A percentile compares a stretch with the other conserved stretches of the same genome.
These are phyloP conservation scores for Physcia stellaris DNA, from an alignment of 495 filamentous ascomycete genomes.

Conservation along the genomic window DNA sequence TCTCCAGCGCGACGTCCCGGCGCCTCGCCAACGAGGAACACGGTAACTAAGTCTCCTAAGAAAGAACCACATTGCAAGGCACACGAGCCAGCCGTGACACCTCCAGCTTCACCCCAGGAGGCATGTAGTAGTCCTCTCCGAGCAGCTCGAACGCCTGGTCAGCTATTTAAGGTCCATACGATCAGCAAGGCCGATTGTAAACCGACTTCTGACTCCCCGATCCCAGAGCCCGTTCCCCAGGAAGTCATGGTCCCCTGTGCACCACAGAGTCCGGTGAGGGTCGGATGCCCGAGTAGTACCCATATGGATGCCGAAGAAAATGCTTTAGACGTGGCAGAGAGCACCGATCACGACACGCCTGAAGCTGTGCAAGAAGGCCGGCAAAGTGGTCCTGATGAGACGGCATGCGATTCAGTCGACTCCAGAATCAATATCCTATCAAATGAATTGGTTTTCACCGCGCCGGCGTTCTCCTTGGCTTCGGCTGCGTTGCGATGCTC, in stretches of 20 bases:
- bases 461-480: constrained; percentile 4
- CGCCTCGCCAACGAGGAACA: neutral
- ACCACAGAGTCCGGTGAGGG: too few species aligned
- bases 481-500: constrained; percentile 9
- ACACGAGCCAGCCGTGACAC: neutral
- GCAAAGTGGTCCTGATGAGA: constrained; percentile 1
- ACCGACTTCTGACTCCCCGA: too few species aligned
- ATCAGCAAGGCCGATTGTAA: too few species aligned
- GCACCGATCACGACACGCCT: too few species aligned
- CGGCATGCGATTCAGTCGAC: constrained; percentile 5
- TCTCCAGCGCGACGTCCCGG: constrained; percentile 13
- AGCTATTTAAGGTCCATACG: constrained; percentile 6
- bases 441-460: neutral
- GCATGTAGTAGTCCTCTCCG: constrained; percentile 1
- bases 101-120: neutral
- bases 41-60: neutral
- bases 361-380: neutral
- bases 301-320: too few species aligned
- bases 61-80: constrained; percentile 4
- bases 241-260: too few species aligned
- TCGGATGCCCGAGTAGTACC: too few species aligned
- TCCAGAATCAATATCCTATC: neutral
- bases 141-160: constrained; percentile 3
- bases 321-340: too few species aligned
- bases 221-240: too few species aligned